Conservation (phyloP, 2,329 filamentous ascomycete species). For the Paecilomyces niveus region DNA sequence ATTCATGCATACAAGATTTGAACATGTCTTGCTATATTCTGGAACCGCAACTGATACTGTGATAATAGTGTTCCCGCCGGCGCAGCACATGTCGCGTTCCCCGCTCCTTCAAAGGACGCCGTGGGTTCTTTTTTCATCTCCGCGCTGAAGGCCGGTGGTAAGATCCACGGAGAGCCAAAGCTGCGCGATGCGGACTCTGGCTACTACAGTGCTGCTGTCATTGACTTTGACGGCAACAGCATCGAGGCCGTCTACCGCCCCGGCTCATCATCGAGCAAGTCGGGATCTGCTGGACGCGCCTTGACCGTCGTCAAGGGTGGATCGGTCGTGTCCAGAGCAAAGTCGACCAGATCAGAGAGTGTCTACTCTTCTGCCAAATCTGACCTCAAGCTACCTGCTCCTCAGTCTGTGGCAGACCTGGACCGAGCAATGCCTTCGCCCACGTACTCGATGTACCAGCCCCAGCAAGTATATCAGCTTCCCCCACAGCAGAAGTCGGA, state of each 20-base stretch:
- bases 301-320: slow-evolving; percentile 21
- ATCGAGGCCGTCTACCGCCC: slow-evolving; percentile 66
- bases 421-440: slow-evolving; percentile 13
- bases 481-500: slow-evolving; percentile 22
- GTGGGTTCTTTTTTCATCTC: slow-evolving; percentile 66
- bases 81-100: slow-evolving; percentile 59
- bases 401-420: slow-evolving; percentile 18
- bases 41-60: slow-evolving; percentile 6
- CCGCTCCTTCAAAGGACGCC: slow-evolving; percentile 56
- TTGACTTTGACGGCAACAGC: slow-evolving; percentile 76
- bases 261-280: slow-evolving; percentile 16
- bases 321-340: slow-evolving; percentile 17
- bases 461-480: slow-evolving; percentile 9
- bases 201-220: slow-evolving; percentile 57
- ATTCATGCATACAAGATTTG: slow-evolving; percentile 5
- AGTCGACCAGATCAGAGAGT: slow-evolving; percentile 22
- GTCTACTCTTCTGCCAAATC: slow-evolving; percentile 15
- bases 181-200: slow-evolving; percentile 46
- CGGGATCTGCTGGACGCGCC: slow-evolving; percentile 22
- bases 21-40: neutral
- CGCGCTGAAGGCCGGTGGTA: slow-evolving; percentile 59
- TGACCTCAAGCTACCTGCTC: slow-evolving; percentile 14
- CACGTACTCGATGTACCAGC: slow-evolving; percentile 12
- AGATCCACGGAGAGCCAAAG: slow-evolving; percentile 51
- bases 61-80: slow-evolving; percentile 39